Evolutionary conservation across 768 basidiomycete genomes (phyloP).

Genomic region (Tremella fuciformis): DNA sequence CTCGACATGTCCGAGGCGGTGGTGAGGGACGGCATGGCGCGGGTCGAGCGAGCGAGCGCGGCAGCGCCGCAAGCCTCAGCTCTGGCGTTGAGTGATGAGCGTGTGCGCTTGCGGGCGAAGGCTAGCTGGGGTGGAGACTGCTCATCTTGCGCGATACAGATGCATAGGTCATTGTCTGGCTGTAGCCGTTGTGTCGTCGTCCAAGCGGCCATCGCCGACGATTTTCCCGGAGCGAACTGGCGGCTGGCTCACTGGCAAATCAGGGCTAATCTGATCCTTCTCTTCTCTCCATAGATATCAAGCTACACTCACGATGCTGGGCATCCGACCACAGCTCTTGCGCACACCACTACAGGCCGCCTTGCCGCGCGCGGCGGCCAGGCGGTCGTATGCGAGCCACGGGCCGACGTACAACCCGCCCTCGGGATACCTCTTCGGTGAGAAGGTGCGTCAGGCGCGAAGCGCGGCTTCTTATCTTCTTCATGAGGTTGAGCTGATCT

Average conservation of each 20-base stretch:
- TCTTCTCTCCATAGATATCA: background rate
- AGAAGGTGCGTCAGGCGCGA: slow-evolving; percentile 64
- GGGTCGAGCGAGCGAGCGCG: background rate
- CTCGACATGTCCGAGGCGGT: slow-evolving; percentile 5
- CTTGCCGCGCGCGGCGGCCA: no score
- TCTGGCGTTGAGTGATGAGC: no score
- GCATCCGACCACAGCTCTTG: slow-evolving; percentile 1
- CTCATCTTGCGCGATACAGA: no score
- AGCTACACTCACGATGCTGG: background rate
- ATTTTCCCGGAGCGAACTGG: no score
- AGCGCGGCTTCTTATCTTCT: background rate
- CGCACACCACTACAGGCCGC: slow-evolving; percentile 8
- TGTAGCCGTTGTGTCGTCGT: no score
- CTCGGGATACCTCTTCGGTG: slow-evolving; percentile 79
- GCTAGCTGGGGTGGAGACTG: no score
- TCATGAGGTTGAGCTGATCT: slow-evolving; percentile 6
- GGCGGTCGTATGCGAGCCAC: slow-evolving; percentile 32
- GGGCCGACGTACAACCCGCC: slow-evolving; percentile 86
- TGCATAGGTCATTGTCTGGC: no score
- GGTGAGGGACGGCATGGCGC: slow-evolving; percentile 8
- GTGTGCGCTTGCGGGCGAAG: no score
- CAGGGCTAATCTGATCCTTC: no score
- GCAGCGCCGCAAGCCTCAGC: no score
- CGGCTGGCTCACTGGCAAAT: no score
- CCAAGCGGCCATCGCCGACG: no score